phyloP scores from a whole-genome alignment of 2,329 filamentous ascomycete genomes.

The Penicillium sp. region DNA sequence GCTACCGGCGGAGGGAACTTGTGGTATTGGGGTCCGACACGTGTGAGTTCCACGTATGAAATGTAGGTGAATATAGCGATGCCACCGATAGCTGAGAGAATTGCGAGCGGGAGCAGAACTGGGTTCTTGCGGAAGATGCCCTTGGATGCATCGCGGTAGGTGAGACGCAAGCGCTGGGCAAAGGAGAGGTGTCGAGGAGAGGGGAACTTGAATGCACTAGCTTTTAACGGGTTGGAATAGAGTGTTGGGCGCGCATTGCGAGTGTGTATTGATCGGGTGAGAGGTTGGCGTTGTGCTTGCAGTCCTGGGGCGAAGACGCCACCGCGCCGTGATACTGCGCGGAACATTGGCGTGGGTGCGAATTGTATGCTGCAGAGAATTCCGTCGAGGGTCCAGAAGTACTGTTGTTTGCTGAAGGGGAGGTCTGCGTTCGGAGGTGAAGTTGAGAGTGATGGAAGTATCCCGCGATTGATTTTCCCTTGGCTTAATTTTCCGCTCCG shows the following conservation, averaged over 20 bases:
- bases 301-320: constrained; percentile 21
- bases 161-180: constrained; percentile 28
- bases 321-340: constrained; percentile 26
- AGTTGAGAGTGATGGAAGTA: constrained; percentile 5
- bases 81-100: constrained; percentile 36
- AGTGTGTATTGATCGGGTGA: constrained; percentile 21
- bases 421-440: too few relatives aligned
- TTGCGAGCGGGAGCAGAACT: constrained; percentile 38
- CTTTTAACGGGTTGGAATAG: constrained; percentile 4
- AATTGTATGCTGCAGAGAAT: neutral
- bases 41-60: constrained; percentile 41
- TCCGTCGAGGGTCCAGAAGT: neutral
- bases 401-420: too few relatives aligned
- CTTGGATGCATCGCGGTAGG: constrained; percentile 34
- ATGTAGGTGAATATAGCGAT: constrained; percentile 37
- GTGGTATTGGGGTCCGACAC: constrained; percentile 38
- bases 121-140: constrained; percentile 43
- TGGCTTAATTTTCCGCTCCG: constrained; percentile 26
- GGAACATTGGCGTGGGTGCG: constrained; percentile 21
- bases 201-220: constrained; percentile 4
- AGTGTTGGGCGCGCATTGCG: constrained; percentile 14
- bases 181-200: constrained; percentile 24
- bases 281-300: constrained; percentile 14
- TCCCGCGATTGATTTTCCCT: constrained; percentile 16
- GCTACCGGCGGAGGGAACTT: constrained; percentile 44